Conservation (phyloP, 176 grass and related monocot genomes). For the Juncus effusus region DNA sequence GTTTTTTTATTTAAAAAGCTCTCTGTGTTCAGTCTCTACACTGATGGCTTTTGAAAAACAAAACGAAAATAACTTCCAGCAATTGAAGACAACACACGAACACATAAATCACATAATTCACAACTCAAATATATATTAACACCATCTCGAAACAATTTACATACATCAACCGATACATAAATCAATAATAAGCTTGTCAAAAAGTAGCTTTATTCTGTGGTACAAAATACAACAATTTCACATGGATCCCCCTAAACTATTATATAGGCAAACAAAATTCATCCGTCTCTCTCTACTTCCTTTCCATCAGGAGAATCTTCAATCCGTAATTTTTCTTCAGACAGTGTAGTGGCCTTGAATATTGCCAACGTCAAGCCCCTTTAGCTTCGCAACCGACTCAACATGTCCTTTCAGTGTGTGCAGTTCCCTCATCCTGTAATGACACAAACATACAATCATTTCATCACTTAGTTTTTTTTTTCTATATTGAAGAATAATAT, state of each 20-base stretch:
- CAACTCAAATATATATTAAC: no score
- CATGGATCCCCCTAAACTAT: conserved; percentile 23
- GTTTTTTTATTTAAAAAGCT: no score
- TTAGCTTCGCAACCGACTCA: conserved; percentile 24
- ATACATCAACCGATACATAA: no score
- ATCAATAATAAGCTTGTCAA: not conserved
- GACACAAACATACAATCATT: not conserved
- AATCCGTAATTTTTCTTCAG: conserved; percentile 1
- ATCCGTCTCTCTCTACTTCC: not conserved
- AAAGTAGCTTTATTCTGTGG: conserved; percentile 2
- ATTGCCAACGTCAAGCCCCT: conserved; percentile 17
- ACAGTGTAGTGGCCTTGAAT: conserved; percentile 28
- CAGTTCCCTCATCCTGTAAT: conserved; percentile 24
- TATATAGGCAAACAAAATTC: conserved; percentile 12
- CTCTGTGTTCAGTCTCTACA: no score
- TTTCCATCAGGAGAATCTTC: not conserved
- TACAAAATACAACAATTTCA: conserved; percentile 8
- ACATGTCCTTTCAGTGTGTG: conserved; percentile 32
- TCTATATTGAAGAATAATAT: no score
- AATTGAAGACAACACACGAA: no score
- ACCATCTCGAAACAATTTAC: no score
- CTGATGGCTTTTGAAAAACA: no score
- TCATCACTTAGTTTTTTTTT: conserved; percentile 3
- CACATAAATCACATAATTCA: no score
- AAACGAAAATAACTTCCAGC: no score